Evolutionary conservation across 1,139 yeast genomes (phyloP), one percentile per base, ranked within the genome.

Genomic region (Geotrichum aggregatum): DNA sequence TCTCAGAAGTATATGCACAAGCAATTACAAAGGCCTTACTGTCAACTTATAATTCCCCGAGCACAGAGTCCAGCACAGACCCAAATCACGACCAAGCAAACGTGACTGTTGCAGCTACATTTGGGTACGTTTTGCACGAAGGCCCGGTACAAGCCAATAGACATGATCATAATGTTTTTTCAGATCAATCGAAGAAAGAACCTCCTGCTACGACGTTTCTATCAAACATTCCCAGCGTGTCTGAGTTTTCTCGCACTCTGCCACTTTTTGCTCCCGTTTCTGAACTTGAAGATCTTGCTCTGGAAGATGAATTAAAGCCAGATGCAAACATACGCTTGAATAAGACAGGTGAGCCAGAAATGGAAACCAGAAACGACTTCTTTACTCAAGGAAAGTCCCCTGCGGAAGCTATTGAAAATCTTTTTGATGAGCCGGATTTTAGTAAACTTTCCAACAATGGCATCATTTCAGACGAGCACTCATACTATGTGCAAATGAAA

Each of bases 401-500:
- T 30, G 26, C 50, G 14, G 49, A 52, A 10, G 54, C 47, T 28
- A 31, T 52, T 26, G 45, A 50, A 30, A 34, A 42, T n/a, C 39
- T 51, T 11, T 47, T 39, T 21, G 55, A 43, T 2, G 41, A 26
- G 14, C 33, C 49, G 22, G 43, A 24, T 24, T 56, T 53, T 7
- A 41, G 61, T 66, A 39, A 30, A 2, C 61, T 71, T 42, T 35
- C 35, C n/a, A 38, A 30, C 55, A 44, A 24, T 33, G 50, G 40
- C 44, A 44, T 24, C 52, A 54, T 16, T 51, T 50, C 64, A 7
- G 76, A 74, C 50, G 72, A 76, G 1, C 73, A 70, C 51, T 62
- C 68, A 13, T 71, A 72, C 56, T 64, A 67, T 30, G 67, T 77
- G 14, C 83, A 80, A 61, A 59, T 80, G 56, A 72, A 70, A 58